phyloP scores from a whole-genome alignment of 805 yeast species.

The Spathaspora arborariae region DNA sequence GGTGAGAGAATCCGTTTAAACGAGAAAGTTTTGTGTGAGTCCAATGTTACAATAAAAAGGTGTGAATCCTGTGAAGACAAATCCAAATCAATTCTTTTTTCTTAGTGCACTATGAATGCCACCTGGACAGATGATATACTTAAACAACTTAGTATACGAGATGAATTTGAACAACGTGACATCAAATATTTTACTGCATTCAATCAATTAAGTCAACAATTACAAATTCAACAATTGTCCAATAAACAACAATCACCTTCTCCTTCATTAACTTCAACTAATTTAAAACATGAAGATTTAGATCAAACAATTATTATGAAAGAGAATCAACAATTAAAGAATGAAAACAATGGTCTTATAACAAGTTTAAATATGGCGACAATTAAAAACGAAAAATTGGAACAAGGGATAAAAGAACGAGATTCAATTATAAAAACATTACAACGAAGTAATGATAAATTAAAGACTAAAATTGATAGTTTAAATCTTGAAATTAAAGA shows the following conservation, averaged over 20 bases:
- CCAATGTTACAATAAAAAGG: too few species aligned
- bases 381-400: slow-evolving; percentile 21
- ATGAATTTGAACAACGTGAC: slow-evolving; percentile 29
- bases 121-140: slow-evolving; percentile 23
- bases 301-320: slow-evolving; percentile 5
- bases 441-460: slow-evolving; percentile 14
- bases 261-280: background rate
- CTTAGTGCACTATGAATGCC: background rate
- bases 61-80: too few species aligned
- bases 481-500: slow-evolving; percentile 30
- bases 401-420: slow-evolving; percentile 10
- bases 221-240: slow-evolving; percentile 4
- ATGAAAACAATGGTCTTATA: slow-evolving; percentile 20
- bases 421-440: slow-evolving; percentile 12
- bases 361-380: slow-evolving; percentile 22
- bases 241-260: slow-evolving; percentile 1
- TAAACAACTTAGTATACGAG: slow-evolving; percentile 24
- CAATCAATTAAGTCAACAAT: slow-evolving; percentile 20
- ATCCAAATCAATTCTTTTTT: too few species aligned
- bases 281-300: background rate
- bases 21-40: too few species aligned
- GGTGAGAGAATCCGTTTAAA: too few species aligned
- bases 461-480: slow-evolving; percentile 18
- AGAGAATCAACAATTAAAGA: slow-evolving; percentile 16
- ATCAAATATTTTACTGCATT: slow-evolving; percentile 31